A percentile compares a stretch with the other conserved stretches of the same genome.
Conservation (phyloP, 1,284 basidiomycete genomes). For the Apiotrichum sp. region DNA sequence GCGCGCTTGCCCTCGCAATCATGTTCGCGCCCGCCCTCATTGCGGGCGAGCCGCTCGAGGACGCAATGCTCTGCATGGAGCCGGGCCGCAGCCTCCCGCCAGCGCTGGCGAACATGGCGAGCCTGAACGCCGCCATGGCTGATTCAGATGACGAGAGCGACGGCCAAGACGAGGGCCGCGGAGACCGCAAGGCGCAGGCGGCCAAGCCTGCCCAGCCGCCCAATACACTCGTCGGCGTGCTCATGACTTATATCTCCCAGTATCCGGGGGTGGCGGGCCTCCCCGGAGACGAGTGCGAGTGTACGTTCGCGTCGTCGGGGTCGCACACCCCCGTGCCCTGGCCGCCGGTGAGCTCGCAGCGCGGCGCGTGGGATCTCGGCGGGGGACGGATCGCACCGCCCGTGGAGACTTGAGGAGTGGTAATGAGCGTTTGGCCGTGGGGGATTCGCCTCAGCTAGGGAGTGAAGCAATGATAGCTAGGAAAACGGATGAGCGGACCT, state of each 20-base stretch:
- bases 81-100: slow-evolving; percentile 16
- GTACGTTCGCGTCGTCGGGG: neutral
- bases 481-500: too few relatives aligned
- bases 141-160: neutral
- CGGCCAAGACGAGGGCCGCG: neutral
- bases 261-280: slow-evolving; percentile 10
- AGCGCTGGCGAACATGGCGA: slow-evolving; percentile 2
- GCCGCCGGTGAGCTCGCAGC: neutral
- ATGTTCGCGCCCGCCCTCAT: slow-evolving; percentile 36
- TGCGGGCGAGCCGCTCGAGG: slow-evolving; percentile 30
- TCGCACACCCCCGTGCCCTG: neutral
- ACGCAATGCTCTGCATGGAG: slow-evolving; percentile 31
- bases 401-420: neutral
- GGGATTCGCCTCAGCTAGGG: too few relatives aligned
- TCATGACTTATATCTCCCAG: slow-evolving; percentile 31
- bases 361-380: neutral
- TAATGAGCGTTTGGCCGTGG: too few relatives aligned
- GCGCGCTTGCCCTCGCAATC: slow-evolving; percentile 26
- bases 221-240: slow-evolving; percentile 29
- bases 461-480: too few relatives aligned
- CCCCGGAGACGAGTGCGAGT: neutral
- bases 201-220: neutral
- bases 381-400: neutral
- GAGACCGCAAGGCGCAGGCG: too few relatives aligned
- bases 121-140: slow-evolving; percentile 10